Percentiles rank a stretch among this genome's conserved stretches.
Conservation (phyloP, 2,329 filamentous ascomycete genomes). For the Colletotrichum eleusines region DNA sequence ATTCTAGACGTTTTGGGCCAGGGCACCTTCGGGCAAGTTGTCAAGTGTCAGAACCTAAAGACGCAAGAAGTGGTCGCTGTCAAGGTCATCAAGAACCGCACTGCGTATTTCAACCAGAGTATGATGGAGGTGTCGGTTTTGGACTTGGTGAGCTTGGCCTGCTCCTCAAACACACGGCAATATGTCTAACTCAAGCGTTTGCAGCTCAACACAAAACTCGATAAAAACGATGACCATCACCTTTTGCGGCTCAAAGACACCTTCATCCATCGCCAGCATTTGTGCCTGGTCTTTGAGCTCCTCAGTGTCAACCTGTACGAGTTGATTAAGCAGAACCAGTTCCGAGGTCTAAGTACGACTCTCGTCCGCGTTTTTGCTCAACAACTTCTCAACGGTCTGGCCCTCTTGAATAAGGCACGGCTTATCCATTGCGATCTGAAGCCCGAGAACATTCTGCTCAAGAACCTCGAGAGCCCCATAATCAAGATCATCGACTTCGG, state of each 20-base stretch:
- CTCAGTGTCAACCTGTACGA: constrained; percentile 98
- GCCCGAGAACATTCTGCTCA: constrained; percentile 96
- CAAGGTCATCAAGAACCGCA: constrained; percentile 99
- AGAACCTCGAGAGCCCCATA: constrained; percentile 98
- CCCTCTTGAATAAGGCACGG: constrained; percentile 93
- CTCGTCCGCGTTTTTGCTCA: constrained; percentile 97
- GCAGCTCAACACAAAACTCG: constrained; percentile 95
- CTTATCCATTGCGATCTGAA: constrained; percentile 98
- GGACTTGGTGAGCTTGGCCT: constrained; percentile 76
- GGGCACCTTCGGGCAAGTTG: constrained; percentile 97
- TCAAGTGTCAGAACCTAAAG: constrained; percentile 98
- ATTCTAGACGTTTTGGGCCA: constrained; percentile 97
- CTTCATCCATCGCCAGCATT: constrained; percentile 96
- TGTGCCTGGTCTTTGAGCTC: constrained; percentile 96
- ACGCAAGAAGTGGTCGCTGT: constrained; percentile 98
- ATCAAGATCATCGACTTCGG: constrained; percentile 99
- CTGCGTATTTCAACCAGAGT: constrained; percentile 99
- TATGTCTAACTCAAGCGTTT: constrained; percentile 28
- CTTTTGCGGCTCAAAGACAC: constrained; percentile 95
- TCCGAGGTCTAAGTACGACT: constrained; percentile 95
- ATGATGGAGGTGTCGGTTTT: constrained; percentile 99
- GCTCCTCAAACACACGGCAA: neutral
- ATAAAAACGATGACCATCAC: constrained; percentile 99
- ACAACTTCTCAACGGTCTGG: constrained; percentile 92
- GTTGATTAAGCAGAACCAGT: constrained; percentile 99